Percentiles rank a stretch among this genome's conserved stretches.
Conservation (phyloP, 768 basidiomycete species). For the Phylloporus sp. region DNA sequence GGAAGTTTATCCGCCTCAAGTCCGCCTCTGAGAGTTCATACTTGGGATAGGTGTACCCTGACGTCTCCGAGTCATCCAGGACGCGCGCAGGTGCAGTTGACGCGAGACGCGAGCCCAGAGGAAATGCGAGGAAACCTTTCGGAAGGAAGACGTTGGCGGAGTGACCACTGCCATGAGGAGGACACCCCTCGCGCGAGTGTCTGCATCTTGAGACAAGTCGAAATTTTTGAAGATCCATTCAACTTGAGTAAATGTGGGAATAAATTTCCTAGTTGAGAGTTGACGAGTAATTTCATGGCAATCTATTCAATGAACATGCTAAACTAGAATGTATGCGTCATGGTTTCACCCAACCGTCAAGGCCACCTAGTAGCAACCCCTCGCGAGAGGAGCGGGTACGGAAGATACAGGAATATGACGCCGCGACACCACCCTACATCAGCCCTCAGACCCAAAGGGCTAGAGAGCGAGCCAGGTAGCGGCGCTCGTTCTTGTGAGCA, state of each 20-base stretch:
- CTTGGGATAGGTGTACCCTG: constrained; percentile 31
- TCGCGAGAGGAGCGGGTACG: constrained; percentile 45
- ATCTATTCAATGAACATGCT: too few relatives aligned
- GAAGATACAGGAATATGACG: constrained; percentile 84
- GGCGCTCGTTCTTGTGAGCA: constrained; percentile 49
- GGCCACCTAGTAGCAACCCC: constrained; percentile 50
- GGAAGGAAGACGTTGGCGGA: constrained; percentile 14
- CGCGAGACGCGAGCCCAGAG: constrained; percentile 34
- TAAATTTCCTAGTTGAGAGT: not conserved
- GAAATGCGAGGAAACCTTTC: not conserved
- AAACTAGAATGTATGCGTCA: constrained; percentile 77
- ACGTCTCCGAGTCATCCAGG: not conserved
- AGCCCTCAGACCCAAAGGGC: constrained; percentile 40
- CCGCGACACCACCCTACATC: constrained; percentile 44
- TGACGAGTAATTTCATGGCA: too few relatives aligned
- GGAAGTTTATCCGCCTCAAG: constrained; percentile 57
- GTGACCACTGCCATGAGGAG: constrained; percentile 25
- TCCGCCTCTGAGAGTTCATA: constrained; percentile 64
- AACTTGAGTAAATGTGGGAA: constrained; percentile 3
- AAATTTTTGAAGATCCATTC: constrained; percentile 9
- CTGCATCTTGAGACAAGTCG: constrained; percentile 20
- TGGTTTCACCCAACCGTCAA: constrained; percentile 84
- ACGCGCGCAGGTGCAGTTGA: constrained; percentile 39
- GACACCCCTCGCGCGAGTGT: constrained; percentile 24
- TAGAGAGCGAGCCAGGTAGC: constrained; percentile 36